Percentiles rank a stretch among this genome's conserved stretches.
These are phyloP conservation scores for Trapa incisa DNA, from an alignment of 345 rosid species.

Conservation along the genomic window DNA sequence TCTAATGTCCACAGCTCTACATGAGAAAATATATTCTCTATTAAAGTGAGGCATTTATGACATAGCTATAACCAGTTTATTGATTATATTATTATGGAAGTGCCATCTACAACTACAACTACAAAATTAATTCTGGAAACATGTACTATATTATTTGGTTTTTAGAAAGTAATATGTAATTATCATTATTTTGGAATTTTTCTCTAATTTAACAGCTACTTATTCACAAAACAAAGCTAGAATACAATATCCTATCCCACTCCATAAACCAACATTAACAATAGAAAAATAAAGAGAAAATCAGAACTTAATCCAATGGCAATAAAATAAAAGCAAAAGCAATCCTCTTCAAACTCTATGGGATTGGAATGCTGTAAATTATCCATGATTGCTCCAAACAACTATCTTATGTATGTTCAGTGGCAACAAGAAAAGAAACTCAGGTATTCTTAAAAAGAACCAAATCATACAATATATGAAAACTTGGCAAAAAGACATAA, in stretches of 20 bases:
- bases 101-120: background rate
- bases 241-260: background rate
- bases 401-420: background rate
- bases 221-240: background rate
- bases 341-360: background rate
- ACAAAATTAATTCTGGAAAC: background rate
- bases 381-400: background rate
- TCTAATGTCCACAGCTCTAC: background rate
- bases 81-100: background rate
- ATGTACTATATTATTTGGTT: background rate
- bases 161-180: background rate
- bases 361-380: background rate
- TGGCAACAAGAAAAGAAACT: background rate
- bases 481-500: background rate
- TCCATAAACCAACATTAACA: background rate
- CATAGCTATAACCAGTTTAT: background rate
- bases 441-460: background rate
- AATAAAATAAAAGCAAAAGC: background rate
- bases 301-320: background rate
- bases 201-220: too few species aligned
- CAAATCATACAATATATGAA: background rate
- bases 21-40: background rate
- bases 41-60: background rate
- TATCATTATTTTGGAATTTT: too few species aligned
- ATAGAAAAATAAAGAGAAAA: background rate